Evolutionary conservation across 1,284 basidiomycete genomes (phyloP).

Genomic region (Malassezia psittaci): DNA sequence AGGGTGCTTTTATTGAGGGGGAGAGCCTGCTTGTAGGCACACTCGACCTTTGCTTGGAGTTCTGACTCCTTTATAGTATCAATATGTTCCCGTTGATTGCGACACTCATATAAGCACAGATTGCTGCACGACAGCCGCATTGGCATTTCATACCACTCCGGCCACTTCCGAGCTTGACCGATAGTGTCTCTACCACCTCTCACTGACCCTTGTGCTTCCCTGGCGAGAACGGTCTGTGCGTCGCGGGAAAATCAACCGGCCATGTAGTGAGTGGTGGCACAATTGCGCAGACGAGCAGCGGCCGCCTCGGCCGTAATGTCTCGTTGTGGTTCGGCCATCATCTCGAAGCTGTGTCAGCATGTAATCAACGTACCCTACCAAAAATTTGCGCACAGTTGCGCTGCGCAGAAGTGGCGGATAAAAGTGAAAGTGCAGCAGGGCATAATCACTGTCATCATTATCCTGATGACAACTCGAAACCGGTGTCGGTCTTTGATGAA

Average conservation of each 20-base stretch:
- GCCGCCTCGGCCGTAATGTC: constrained; percentile 86
- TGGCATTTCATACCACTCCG: background rate
- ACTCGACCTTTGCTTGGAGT: too few relatives aligned
- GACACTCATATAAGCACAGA: background rate
- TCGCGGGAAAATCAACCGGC: background rate
- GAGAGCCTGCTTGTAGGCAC: too few relatives aligned
- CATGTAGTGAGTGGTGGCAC: constrained; percentile 26
- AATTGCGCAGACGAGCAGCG: constrained; percentile 57
- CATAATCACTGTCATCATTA: constrained; percentile 50
- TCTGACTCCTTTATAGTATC: too few relatives aligned
- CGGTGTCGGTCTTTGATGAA: constrained; percentile 60
- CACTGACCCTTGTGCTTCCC: too few relatives aligned
- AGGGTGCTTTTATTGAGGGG: background rate
- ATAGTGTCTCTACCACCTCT: too few relatives aligned
- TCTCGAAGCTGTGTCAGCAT: constrained; percentile 60
- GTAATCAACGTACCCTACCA: constrained; percentile 64
- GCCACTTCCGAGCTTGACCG: too few relatives aligned
- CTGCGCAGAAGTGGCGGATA: constrained; percentile 74
- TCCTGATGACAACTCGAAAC: background rate
- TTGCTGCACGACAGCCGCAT: background rate
- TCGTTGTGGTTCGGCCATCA: constrained; percentile 81
- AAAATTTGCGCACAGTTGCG: constrained; percentile 74
- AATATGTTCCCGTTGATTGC: too few relatives aligned
- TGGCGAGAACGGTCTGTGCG: background rate
- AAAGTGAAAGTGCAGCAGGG: constrained; percentile 82